Percentiles rank a stretch among this genome's conserved stretches.
These are phyloP conservation scores for Megacollybia marginata DNA, from an alignment of 768 basidiomycete genomes.

Conservation along the genomic window DNA sequence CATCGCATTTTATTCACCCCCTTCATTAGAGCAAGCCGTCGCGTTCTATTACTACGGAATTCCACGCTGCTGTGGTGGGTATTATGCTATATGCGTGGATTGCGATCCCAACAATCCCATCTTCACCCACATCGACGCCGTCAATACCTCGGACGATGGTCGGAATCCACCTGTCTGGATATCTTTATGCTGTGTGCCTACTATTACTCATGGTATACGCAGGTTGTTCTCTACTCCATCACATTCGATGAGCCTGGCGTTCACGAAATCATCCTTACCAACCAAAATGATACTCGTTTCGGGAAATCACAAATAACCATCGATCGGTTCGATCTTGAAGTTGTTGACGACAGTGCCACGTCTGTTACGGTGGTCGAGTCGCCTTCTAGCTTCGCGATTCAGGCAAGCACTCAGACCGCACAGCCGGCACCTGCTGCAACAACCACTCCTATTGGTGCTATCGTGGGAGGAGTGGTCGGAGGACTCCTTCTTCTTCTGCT, in stretches of 20 bases:
- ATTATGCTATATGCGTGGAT: constrained; percentile 24
- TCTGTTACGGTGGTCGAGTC: neutral
- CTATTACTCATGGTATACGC: neutral
- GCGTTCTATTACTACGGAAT: constrained; percentile 25
- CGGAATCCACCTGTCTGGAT: constrained; percentile 19
- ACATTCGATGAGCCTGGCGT: constrained; percentile 14
- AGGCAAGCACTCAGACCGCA: neutral
- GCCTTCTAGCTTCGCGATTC: neutral
- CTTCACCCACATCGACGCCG: constrained; percentile 19
- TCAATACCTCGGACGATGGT: constrained; percentile 20
- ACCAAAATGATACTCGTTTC: constrained; percentile 14
- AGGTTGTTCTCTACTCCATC: constrained; percentile 17
- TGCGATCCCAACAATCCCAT: constrained; percentile 20
- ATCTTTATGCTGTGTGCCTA: neutral
- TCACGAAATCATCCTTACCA: constrained; percentile 21
- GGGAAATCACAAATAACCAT: constrained; percentile 24
- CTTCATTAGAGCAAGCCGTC: constrained; percentile 15
- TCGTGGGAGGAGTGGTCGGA: constrained; percentile 35
- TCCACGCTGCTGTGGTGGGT: constrained; percentile 16
- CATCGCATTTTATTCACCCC: neutral
- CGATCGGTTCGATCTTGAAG: constrained; percentile 17
- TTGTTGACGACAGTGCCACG: constrained; percentile 4
- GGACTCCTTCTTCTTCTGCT: constrained; percentile 22
- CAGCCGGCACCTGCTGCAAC: neutral
- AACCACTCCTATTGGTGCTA: constrained; percentile 20